These are phyloP conservation scores for Tulasnella sp. DNA, from an alignment of 768 basidiomycete species.

Conservation along the genomic window DNA sequence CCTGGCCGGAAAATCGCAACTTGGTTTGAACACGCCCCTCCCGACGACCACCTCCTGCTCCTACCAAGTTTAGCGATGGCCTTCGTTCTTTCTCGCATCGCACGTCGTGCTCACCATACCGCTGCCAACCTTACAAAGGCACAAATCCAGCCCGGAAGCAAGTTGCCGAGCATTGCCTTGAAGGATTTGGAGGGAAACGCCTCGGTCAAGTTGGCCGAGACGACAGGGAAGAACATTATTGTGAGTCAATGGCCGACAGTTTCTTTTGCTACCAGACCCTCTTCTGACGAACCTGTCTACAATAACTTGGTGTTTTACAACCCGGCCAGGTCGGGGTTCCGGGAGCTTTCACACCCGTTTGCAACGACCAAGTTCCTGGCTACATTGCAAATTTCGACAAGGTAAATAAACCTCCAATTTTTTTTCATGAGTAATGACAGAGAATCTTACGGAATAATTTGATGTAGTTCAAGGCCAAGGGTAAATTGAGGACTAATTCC, in stretches of 20 bases:
- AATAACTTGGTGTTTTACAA: neutral
- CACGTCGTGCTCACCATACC: neutral
- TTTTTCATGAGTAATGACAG: neutral
- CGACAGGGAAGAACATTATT: slow-evolving; percentile 52
- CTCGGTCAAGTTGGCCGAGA: neutral
- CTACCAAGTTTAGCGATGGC: neutral
- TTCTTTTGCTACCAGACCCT: neutral
- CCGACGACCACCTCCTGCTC: neutral
- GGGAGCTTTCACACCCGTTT: slow-evolving; percentile 67
- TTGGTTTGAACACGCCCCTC: neutral
- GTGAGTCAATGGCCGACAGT: slow-evolving; percentile 32
- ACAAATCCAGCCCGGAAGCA: neutral
- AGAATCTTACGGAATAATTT: neutral
- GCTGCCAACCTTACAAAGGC: slow-evolving; percentile 1
- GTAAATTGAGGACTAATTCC: slow-evolving; percentile 44
- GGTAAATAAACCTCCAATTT: slow-evolving; percentile 4
- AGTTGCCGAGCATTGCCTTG: slow-evolving; percentile 3
- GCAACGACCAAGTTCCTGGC: slow-evolving; percentile 52
- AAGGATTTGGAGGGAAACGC: slow-evolving; percentile 9
- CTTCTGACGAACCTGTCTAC: neutral
- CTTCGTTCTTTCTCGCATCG: neutral
- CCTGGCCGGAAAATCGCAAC: neutral
- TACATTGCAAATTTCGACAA: slow-evolving; percentile 23
- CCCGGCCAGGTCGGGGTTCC: slow-evolving; percentile 57
- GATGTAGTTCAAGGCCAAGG: slow-evolving; percentile 61